Evolutionary conservation across 495 filamentous ascomycete species (phyloP).

Genomic region (Aspergillus bertholletiae): DNA sequence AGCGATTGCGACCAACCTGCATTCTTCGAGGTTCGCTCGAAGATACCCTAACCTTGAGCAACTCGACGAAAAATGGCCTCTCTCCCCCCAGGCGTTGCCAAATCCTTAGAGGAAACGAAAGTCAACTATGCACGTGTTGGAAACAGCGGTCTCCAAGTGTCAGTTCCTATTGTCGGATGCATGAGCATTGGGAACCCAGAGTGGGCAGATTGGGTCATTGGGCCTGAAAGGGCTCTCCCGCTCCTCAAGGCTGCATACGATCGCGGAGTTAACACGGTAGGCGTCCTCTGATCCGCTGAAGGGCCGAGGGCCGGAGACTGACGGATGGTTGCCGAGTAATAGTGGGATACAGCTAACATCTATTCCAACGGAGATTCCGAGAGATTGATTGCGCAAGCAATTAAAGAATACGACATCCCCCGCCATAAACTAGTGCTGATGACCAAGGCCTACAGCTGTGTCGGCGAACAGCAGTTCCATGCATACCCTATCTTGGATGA

Average conservation of each 20-base stretch:
- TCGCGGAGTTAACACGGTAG: neutral
- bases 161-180: conserved; percentile 62
- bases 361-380: conserved; percentile 32
- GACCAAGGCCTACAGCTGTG: conserved; percentile 64
- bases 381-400: conserved; percentile 35
- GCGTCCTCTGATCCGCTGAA: conserved; percentile 61
- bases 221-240: conserved; percentile 59
- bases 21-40: too few species aligned
- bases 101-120: too few species aligned
- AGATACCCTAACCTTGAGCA: too few species aligned
- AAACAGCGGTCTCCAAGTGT: conserved; percentile 64
- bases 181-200: conserved; percentile 60
- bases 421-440: conserved; percentile 72
- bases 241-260: conserved; percentile 47
- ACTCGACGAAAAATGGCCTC: too few species aligned
- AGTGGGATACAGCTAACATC: conserved; percentile 55
- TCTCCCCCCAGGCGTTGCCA: too few species aligned
- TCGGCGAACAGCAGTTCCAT: too few species aligned
- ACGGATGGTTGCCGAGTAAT: too few species aligned
- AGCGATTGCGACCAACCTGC: too few species aligned
- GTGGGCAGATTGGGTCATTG: conserved; percentile 58
- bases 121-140: conserved; percentile 45
- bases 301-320: too few species aligned
- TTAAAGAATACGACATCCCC: conserved; percentile 51
- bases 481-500: too few species aligned